Conservation (phyloP, 2,329 filamentous ascomycete genomes). For the Trichophyton mentagrophytes region DNA sequence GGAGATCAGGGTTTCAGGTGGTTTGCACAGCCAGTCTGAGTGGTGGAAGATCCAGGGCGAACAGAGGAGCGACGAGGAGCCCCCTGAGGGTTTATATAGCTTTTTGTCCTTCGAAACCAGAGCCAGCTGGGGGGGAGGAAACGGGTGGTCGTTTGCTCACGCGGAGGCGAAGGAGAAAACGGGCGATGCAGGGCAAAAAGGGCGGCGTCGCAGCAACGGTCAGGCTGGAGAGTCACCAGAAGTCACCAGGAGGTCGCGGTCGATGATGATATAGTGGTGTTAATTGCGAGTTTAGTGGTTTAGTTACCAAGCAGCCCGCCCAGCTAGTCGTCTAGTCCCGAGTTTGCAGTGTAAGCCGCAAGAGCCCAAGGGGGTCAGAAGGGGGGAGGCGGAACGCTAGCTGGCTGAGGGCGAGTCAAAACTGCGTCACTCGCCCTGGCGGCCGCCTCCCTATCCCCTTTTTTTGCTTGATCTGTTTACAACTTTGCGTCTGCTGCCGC, state of each 20-base stretch:
- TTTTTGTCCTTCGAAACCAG: slow-evolving; percentile 13
- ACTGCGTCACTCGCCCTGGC: too few relatives aligned
- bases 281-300: not conserved
- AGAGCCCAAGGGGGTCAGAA: too few relatives aligned
- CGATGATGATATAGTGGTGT: not conserved
- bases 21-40: not conserved
- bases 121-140: slow-evolving; percentile 18
- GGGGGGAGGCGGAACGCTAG: not conserved
- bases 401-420: too few relatives aligned
- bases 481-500: too few relatives aligned
- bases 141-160: not conserved
- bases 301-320: too few relatives aligned
- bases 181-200: slow-evolving; percentile 3
- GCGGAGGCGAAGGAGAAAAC: not conserved
- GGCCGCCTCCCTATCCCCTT: not conserved
- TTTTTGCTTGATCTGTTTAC: not conserved
- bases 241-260: not conserved
- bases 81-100: not conserved
- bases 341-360: too few relatives aligned
- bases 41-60: not conserved
- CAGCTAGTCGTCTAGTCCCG: too few relatives aligned
- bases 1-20: not conserved
- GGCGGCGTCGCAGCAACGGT: not conserved
- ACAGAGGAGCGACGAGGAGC: not conserved
- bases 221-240: not conserved